Evolutionary conservation across 345 rosid species (phyloP), one percentile per base, ranked within the genome.

Genomic region (Eucalyptus sp.): DNA sequence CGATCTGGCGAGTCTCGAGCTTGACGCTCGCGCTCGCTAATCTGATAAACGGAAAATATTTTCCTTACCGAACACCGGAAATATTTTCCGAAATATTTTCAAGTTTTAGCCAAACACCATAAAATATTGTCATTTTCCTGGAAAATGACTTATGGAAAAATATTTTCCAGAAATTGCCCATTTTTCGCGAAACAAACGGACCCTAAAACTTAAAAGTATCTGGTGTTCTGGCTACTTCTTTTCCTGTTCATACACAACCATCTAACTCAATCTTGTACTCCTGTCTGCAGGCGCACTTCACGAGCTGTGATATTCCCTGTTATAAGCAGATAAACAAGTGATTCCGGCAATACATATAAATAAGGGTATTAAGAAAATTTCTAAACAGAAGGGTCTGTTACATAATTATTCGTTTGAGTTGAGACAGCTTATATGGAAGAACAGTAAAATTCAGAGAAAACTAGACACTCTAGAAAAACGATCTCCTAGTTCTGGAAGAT

Each of bases 251-350:
- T 3, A 18, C 27, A 37, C 83, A 31, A 86, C 64, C 68, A 83
- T 87, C 88, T 84, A 88, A 66, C 60, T 87, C 86, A 68, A 95
- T 94, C 90, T 56, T 91, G 94, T 93, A 96, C 89, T 93, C 94
- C 87, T 91, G 87, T 89, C 95, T 96, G 87, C 97, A 95, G 20
- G 86, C 87, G 86, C 97, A 96, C 90, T 93, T 94, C 86, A 94
- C 87, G 86, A 89, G 89, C 87, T 91, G 92, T 85, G 96, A 93
- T 89, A 94, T 92, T 83, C 94, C 97, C 97, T 95, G 94, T 62
- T 76, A 88, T 86, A 87, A 80, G 91, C 88, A 89, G 62, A 33
- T 50, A 52, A 37, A 37, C 41, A 37, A 37, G 41, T 37, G 41
- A 37, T 60, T 68, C 50, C 18, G 3, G 37, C 71, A 50, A 33